phyloP scores from a whole-genome alignment of 768 basidiomycete species.

The Galerina marginata region DNA sequence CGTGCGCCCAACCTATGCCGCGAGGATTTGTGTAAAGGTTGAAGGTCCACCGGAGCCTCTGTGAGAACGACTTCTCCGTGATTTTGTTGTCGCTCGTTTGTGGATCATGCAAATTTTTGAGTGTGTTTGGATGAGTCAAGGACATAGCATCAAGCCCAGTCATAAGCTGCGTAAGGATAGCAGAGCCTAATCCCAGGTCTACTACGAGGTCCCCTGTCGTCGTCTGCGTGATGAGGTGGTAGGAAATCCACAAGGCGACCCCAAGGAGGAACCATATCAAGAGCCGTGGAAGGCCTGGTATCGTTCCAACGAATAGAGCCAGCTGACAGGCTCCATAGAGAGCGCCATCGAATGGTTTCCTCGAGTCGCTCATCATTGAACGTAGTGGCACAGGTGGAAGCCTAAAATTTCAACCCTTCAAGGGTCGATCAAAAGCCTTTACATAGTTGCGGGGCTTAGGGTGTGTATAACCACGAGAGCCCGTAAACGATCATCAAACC shows the following conservation, averaged over 20 bases:
- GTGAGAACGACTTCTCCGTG: conserved; percentile 17
- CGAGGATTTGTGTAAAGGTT: conserved; percentile 36
- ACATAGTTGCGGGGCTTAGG: neutral
- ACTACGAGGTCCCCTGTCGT: conserved; percentile 30
- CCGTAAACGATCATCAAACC: too few species aligned
- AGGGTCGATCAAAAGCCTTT: neutral
- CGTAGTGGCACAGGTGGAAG: neutral
- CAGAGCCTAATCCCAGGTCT: conserved; percentile 29
- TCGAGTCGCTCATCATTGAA: conserved; percentile 2
- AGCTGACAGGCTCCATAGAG: conserved; percentile 16
- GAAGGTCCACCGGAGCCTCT: conserved; percentile 33
- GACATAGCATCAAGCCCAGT: conserved; percentile 33
- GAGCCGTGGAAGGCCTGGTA: conserved; percentile 18
- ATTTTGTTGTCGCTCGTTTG: conserved; percentile 4
- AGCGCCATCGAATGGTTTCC: conserved; percentile 12
- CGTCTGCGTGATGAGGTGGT: conserved; percentile 32
- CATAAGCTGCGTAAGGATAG: conserved; percentile 29
- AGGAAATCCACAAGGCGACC: conserved; percentile 20
- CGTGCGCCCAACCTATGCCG: conserved; percentile 40
- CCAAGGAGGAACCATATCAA: conserved; percentile 17
- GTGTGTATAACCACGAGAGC: too few species aligned
- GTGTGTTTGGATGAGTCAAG: conserved; percentile 30
- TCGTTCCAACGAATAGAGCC: conserved; percentile 1
- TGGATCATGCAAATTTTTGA: conserved; percentile 24
- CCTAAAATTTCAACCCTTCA: neutral